Percentiles rank a stretch among this genome's conserved stretches.
These are phyloP conservation scores for Tremellales sp. DNA, from an alignment of 1,284 basidiomycete species.

Conservation along the genomic window DNA sequence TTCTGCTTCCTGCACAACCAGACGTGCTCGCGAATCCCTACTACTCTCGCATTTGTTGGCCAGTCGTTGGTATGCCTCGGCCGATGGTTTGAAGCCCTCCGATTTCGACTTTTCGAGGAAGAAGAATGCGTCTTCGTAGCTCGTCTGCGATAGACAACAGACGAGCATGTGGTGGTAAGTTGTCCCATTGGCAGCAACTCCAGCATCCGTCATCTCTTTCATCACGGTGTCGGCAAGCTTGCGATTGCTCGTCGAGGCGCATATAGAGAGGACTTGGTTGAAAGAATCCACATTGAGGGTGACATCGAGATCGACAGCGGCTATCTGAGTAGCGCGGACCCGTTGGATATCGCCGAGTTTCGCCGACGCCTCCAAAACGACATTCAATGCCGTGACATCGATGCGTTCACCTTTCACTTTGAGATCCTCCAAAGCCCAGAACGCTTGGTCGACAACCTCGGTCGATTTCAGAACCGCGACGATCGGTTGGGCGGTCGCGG, in stretches of 20 bases:
- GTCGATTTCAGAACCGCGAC: constrained; percentile 53
- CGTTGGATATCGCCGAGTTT: constrained; percentile 66
- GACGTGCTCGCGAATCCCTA: constrained; percentile 60
- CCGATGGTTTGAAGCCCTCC: constrained; percentile 56
- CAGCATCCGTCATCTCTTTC: constrained; percentile 27
- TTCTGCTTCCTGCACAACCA: constrained; percentile 69
- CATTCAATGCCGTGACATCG: constrained; percentile 61
- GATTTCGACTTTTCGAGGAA: constrained; percentile 82
- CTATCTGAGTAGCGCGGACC: constrained; percentile 70
- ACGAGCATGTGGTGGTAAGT: constrained; percentile 66
- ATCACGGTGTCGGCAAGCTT: constrained; percentile 39
- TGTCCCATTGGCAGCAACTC: constrained; percentile 55
- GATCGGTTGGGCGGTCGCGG: constrained; percentile 49
- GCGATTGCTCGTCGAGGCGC: constrained; percentile 47
- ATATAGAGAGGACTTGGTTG: constrained; percentile 65
- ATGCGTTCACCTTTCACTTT: constrained; percentile 55
- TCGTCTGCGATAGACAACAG: constrained; percentile 64
- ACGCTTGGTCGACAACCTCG: constrained; percentile 62
- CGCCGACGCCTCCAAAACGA: constrained; percentile 62
- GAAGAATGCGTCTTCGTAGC: constrained; percentile 80
- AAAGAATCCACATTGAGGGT: constrained; percentile 63
- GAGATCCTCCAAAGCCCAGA: constrained; percentile 62
- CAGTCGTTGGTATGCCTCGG: constrained; percentile 60
- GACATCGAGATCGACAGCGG: constrained; percentile 57
- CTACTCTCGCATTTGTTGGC: constrained; percentile 57